Base-by-base conservation (phyloP, 257 asterid genomes). In the Schizonepeta tenuifolia region DNA sequence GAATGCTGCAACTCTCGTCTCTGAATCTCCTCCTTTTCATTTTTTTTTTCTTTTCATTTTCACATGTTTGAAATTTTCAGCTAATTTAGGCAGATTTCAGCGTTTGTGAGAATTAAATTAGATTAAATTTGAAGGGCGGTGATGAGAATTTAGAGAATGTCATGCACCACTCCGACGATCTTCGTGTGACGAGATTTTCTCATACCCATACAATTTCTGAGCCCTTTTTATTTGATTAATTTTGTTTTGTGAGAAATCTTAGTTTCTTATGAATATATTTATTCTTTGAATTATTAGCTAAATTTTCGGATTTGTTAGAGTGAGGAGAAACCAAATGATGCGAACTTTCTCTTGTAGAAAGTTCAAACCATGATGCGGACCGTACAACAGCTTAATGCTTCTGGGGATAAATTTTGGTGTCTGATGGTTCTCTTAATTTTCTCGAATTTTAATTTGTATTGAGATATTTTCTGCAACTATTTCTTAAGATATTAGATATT, bases 361-460 rank as follows among this genome's bases (percentile, higher is more conserved):
- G 84, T 67, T 74, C 80, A 46, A 81, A 69, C 85, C 85, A 77
- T 81, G 85, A 81, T 81, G 85, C 82, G 85, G 85, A 75, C 86
- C 79, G 79, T 71, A 82, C 74, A 74, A 40, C 8, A 78, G 79
- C 79, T 59, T 61, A 44, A 49, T 67, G 81, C 83, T 67, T 68
- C 35, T 75, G 86, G 74, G 83, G 83, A 78, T 67, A 61, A 21
- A 15, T 13, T 61, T 78, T 78, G 77, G 83, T 71, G 24, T 76
- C 81, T 78, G 86, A 78, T 78, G 81, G 81, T 75, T 78, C 75
- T 43, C n/a, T 11, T 43, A 0, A 40, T 2, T 43, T 38, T 38
- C 11, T 38, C 3, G 0, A 38, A 9, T 38, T 7, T 38, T 2
- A 1, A 36, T 31, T 4, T 31, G 7, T 31, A 4, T 31, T 31